Evolutionary conservation across 129 eudicot species (phyloP).

Genomic region (Escallonia rubra): DNA sequence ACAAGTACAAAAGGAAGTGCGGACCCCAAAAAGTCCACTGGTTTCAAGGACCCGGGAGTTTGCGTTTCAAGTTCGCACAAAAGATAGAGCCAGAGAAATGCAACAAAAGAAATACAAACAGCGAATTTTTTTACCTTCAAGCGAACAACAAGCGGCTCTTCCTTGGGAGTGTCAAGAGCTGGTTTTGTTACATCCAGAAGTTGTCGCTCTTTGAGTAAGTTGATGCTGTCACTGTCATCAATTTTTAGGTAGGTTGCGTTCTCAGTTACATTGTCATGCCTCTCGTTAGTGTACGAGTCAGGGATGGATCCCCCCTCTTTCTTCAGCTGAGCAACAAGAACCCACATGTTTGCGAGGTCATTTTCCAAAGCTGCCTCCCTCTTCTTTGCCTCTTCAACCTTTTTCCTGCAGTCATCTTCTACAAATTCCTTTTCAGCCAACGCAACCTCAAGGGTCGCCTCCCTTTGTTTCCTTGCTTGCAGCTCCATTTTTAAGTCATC

Average conservation of each 20-base stretch:
- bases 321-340: slow-evolving; percentile 92
- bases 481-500: slow-evolving; percentile 72
- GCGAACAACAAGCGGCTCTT: slow-evolving; percentile 92
- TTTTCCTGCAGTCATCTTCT: slow-evolving; percentile 72
- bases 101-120: neutral
- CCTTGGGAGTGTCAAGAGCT: slow-evolving; percentile 45
- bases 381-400: slow-evolving; percentile 65
- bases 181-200: slow-evolving; percentile 34
- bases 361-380: slow-evolving; percentile 80
- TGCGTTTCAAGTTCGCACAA: no score
- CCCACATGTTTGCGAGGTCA: slow-evolving; percentile 98
- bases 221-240: slow-evolving; percentile 27
- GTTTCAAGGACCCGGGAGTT: no score
- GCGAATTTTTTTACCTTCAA: slow-evolving; percentile 47
- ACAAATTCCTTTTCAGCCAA: slow-evolving; percentile 62
- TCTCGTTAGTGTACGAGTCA: slow-evolving; percentile 31
- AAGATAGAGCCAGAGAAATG: neutral
- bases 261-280: slow-evolving; percentile 17
- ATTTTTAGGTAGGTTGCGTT: slow-evolving; percentile 24
- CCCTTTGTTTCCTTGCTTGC: slow-evolving; percentile 70
- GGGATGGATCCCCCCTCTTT: slow-evolving; percentile 45
- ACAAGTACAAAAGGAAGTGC: no score
- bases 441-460: slow-evolving; percentile 80
- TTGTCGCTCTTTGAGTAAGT: slow-evolving; percentile 37
- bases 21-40: no score